phyloP scores from a whole-genome alignment of 352 stramenopile species.

The Phytophthora idaei region DNA sequence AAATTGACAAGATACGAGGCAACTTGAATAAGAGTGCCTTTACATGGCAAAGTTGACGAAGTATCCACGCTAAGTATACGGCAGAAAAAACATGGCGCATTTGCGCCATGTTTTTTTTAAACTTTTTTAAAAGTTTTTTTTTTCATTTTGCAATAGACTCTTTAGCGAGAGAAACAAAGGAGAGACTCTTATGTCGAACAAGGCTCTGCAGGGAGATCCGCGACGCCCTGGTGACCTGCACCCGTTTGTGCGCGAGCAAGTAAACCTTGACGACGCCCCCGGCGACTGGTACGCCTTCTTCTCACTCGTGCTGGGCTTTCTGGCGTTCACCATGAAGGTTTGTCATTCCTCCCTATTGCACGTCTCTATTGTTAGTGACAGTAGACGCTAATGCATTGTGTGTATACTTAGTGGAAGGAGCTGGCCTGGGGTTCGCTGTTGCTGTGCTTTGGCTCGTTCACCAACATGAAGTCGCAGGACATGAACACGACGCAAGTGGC shows the following conservation, averaged over 20 bases:
- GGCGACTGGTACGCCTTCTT: conserved; percentile 72
- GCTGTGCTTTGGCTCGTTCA: conserved; percentile 67
- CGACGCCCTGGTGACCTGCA: conserved; percentile 68
- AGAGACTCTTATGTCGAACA: conserved; percentile 29
- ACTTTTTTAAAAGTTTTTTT: no score
- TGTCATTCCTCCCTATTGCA: not conserved
- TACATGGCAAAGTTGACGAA: no score
- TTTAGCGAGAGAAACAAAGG: no score
- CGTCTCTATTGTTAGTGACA: no score
- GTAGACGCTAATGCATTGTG: not conserved
- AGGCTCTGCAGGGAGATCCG: conserved; percentile 53
- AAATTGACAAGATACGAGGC: conserved; percentile 3
- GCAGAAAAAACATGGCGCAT: no score
- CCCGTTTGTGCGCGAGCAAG: conserved; percentile 67
- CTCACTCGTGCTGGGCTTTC: conserved; percentile 62
- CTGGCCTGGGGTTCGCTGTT: conserved; percentile 72
- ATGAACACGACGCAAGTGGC: conserved; percentile 69
- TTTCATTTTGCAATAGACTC: no score
- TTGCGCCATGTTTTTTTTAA: no score
- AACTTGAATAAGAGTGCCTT: no score
- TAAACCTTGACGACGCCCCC: conserved; percentile 42
- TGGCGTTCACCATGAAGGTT: conserved; percentile 74
- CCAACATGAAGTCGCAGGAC: conserved; percentile 61
- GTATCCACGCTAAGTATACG: no score
- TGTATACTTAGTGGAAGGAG: conserved; percentile 55